Percentiles rank a stretch among this genome's conserved stretches.
Conservation (phyloP, 345 rosid species). For the Clausena lansium region DNA sequence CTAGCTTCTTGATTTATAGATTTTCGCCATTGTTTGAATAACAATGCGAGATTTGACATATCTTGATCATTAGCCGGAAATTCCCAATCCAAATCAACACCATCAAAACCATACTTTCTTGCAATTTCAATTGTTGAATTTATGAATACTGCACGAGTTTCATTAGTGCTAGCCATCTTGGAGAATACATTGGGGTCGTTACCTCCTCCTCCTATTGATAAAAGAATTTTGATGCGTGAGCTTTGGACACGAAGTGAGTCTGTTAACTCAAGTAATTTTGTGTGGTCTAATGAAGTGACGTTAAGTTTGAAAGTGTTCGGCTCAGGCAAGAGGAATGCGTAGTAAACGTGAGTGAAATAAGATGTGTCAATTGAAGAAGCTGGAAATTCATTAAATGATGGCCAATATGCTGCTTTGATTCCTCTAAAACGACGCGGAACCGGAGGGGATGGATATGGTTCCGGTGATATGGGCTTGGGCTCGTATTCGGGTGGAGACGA, state of each 20-base stretch:
- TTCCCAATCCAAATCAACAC: constrained; percentile 54
- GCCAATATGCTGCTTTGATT: constrained; percentile 51
- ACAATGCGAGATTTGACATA: constrained; percentile 23
- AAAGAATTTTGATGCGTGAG: constrained; percentile 27
- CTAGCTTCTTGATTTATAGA: constrained; percentile 26
- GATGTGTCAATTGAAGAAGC: constrained; percentile 35
- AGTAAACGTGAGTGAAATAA: constrained; percentile 45
- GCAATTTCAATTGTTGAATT: constrained; percentile 36
- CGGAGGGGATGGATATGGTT: constrained; percentile 1
- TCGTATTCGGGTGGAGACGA: background rate
- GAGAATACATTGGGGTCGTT: constrained; percentile 19
- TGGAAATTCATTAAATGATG: constrained; percentile 27
- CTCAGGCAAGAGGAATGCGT: constrained; percentile 38
- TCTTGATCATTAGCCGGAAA: constrained; percentile 31
- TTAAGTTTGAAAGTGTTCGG: constrained; percentile 26
- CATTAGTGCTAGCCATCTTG: constrained; percentile 13
- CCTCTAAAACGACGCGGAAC: background rate
- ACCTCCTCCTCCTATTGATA: constrained; percentile 43
- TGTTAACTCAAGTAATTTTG: constrained; percentile 25
- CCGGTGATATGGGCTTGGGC: background rate
- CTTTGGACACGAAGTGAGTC: constrained; percentile 15
- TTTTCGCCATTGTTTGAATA: constrained; percentile 25
- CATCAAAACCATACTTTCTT: constrained; percentile 35
- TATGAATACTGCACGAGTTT: constrained; percentile 32
- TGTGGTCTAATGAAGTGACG: constrained; percentile 30